These are phyloP conservation scores for Ganoderma lucidum DNA, from an alignment of 1,284 basidiomycete species.

Conservation along the genomic window DNA sequence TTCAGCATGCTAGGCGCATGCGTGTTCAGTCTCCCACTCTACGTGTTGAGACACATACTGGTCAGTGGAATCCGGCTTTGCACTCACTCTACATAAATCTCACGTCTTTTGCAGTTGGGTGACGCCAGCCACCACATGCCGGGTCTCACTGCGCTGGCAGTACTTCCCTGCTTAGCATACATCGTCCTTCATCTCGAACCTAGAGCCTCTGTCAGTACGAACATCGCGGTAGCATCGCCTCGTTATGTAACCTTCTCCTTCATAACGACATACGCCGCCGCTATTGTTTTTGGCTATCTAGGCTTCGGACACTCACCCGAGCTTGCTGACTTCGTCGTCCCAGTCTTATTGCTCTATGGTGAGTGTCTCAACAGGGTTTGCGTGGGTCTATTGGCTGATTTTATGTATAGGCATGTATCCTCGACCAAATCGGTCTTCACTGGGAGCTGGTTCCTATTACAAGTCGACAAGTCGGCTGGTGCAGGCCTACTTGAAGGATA, in stretches of 20 bases:
- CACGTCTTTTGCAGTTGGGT: slow-evolving; percentile 44
- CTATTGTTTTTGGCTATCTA: slow-evolving; percentile 40
- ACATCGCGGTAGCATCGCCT: slow-evolving; percentile 54
- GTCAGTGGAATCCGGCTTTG: slow-evolving; percentile 49
- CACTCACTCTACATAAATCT: background rate
- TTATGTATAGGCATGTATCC: slow-evolving; percentile 59
- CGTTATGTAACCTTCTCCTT: slow-evolving; percentile 65
- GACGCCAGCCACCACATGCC: slow-evolving; percentile 50
- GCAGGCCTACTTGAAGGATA: slow-evolving; percentile 85
- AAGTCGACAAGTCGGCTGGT: slow-evolving; percentile 65
- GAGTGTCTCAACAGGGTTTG: slow-evolving; percentile 31
- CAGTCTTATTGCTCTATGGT: slow-evolving; percentile 65
- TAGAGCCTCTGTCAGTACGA: slow-evolving; percentile 55
- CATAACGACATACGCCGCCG: slow-evolving; percentile 52
- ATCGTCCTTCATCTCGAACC: slow-evolving; percentile 66
- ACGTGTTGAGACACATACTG: slow-evolving; percentile 62
- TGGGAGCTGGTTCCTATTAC: slow-evolving; percentile 50
- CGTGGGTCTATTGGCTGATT: slow-evolving; percentile 36
- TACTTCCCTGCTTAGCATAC: slow-evolving; percentile 67
- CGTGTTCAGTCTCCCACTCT: slow-evolving; percentile 67
- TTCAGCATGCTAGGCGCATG: slow-evolving; percentile 68
- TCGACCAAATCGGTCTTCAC: slow-evolving; percentile 50
- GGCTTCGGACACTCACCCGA: slow-evolving; percentile 32
- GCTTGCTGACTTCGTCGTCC: slow-evolving; percentile 31
- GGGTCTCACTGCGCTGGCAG: slow-evolving; percentile 60